phyloP scores from a whole-genome alignment of 2,329 filamentous ascomycete genomes.

The Anisogramma anomala region DNA sequence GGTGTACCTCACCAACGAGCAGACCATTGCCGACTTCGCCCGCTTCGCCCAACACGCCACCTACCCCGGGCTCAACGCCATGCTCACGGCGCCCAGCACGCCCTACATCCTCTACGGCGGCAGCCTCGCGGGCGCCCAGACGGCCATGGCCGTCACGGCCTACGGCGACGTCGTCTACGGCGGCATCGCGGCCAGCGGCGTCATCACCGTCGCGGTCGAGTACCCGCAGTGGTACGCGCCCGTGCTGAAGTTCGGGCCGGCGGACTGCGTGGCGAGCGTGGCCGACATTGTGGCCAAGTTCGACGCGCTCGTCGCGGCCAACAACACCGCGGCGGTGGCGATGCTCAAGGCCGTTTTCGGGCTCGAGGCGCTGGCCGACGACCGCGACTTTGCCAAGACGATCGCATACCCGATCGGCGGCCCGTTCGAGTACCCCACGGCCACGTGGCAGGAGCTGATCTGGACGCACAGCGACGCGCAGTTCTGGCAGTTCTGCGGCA shows the following conservation, averaged over 20 bases:
- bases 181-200: slow-evolving; percentile 36
- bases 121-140: slow-evolving; percentile 12
- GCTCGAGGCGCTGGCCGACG: slow-evolving; percentile 30
- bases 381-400: slow-evolving; percentile 35
- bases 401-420: slow-evolving; percentile 37
- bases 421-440: slow-evolving; percentile 36
- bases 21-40: slow-evolving; percentile 40
- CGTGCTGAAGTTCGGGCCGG: slow-evolving; percentile 36
- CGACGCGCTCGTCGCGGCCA: slow-evolving; percentile 32
- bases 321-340: slow-evolving; percentile 30
- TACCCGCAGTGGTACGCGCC: slow-evolving; percentile 40
- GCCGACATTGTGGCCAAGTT: slow-evolving; percentile 38
- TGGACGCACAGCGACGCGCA: slow-evolving; percentile 35
- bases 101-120: slow-evolving; percentile 18
- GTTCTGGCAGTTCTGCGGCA: slow-evolving; percentile 41
- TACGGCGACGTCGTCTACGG: slow-evolving; percentile 35
- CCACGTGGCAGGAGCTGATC: slow-evolving; percentile 43
- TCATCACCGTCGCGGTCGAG: slow-evolving; percentile 28
- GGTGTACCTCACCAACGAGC: slow-evolving; percentile 37
- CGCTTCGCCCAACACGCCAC: slow-evolving; percentile 37
- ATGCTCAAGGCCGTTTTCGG: slow-evolving; percentile 37
- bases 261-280: slow-evolving; percentile 37
- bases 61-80: slow-evolving; percentile 30
- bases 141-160: slow-evolving; percentile 30
- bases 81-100: slow-evolving; percentile 31